Conservation (phyloP, 768 basidiomycete genomes). For the Boletus edulis region DNA sequence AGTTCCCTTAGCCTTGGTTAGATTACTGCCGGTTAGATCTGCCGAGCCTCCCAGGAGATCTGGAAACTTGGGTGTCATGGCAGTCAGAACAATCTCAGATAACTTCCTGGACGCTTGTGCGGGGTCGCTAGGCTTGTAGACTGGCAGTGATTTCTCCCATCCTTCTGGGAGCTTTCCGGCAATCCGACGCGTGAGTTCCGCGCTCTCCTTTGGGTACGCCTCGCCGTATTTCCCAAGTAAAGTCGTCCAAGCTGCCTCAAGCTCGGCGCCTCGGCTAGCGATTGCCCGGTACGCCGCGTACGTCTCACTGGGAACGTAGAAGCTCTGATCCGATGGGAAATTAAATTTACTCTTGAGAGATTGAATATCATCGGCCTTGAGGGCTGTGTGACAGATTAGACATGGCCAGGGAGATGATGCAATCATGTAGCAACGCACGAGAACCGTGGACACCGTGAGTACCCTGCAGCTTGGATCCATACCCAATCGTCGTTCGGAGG, state of each 20-base stretch:
- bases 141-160: slow-evolving; percentile 85
- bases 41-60: slow-evolving; percentile 89
- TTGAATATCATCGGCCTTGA: slow-evolving; percentile 89
- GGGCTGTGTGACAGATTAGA: slow-evolving; percentile 45
- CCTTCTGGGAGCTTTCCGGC: slow-evolving; percentile 76
- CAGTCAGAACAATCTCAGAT: slow-evolving; percentile 84
- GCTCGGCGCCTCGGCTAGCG: slow-evolving; percentile 69
- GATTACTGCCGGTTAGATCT: slow-evolving; percentile 88
- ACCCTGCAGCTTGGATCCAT: slow-evolving; percentile 88
- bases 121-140: slow-evolving; percentile 79
- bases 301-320: slow-evolving; percentile 73
- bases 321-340: slow-evolving; percentile 74
- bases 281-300: slow-evolving; percentile 65
- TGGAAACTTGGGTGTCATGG: slow-evolving; percentile 70
- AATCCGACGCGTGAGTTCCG: slow-evolving; percentile 84
- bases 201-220: slow-evolving; percentile 81
- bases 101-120: slow-evolving; percentile 92
- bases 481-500: slow-evolving; percentile 89
- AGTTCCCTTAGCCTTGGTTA: slow-evolving; percentile 82
- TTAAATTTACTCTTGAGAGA: slow-evolving; percentile 81
- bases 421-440: slow-evolving; percentile 53
- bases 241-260: slow-evolving; percentile 73
- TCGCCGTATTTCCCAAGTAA: slow-evolving; percentile 65
- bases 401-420: not conserved
- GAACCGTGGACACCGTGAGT: slow-evolving; percentile 94